Evolutionary conservation across 1,139 yeast genomes (phyloP), one percentile per base, ranked within the genome.

Genomic region (Candida buenavistaensis): DNA sequence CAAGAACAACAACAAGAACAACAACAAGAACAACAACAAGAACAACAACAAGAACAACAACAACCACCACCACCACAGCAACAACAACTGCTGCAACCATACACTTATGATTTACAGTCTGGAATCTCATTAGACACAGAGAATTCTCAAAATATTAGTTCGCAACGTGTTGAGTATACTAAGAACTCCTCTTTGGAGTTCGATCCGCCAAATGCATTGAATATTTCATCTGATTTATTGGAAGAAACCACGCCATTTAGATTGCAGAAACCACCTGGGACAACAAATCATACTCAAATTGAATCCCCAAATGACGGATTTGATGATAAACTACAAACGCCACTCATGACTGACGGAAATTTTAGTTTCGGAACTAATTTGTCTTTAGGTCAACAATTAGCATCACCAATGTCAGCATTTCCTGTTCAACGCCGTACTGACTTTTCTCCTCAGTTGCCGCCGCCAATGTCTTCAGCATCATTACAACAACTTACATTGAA

Each of bases 401-500:
- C 54, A 11, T 53, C 63, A 1, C 62, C 65, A 1, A 37, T 51
- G 24, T 47, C 62, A 6, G 44, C 46, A 12, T 25, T 46, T 2
- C 44, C 41, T 1, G 25, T 37, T 8, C 45, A 44, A 19, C 51
- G 52, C 25, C 53, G 50, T 34, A 40, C 50, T 2, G 56, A 57
- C 34, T 58, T 61, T 3, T 60, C 68, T 4, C 68, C 68, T 4
- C 69, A 62, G 37, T 45, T 62, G 14, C 68, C 68, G 7, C 66
- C 68, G 4, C 60, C 63, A 8, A 23, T 39, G 33, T 33, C 55
- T 11, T 44, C 55, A n/a, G 30, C 52, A 3, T 48, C 62, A 8
- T 44, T 49, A 11, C 55, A 55, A 30, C 46, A 55, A 21, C 43
- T 59, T 12, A 54, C 60, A 0, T 41, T 61, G 27, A 49, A 59